phyloP scores from a whole-genome alignment of 805 yeast species.

The Kuraishia floccosa region DNA sequence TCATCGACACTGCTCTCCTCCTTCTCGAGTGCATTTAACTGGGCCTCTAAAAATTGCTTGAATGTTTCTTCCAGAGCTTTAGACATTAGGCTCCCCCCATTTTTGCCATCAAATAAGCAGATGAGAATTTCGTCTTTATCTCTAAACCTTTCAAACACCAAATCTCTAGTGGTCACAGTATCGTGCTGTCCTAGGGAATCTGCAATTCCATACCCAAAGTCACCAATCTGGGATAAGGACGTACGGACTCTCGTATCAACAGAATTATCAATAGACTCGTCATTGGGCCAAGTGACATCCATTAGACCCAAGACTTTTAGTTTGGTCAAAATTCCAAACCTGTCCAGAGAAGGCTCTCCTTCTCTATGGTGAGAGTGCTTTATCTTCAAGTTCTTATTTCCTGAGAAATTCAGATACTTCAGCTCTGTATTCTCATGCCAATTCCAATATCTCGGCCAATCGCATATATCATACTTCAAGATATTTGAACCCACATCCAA shows the following conservation, averaged over 20 bases:
- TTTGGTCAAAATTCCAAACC: slow-evolving; percentile 48
- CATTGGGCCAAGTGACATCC: slow-evolving; percentile 90
- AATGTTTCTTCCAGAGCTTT: slow-evolving; percentile 63
- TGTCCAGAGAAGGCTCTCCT: slow-evolving; percentile 42
- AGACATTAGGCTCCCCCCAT: slow-evolving; percentile 56
- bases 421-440: slow-evolving; percentile 81
- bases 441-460: slow-evolving; percentile 96
- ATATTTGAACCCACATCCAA: slow-evolving; percentile 89
- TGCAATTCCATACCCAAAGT: slow-evolving; percentile 82
- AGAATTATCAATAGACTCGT: slow-evolving; percentile 81
- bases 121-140: slow-evolving; percentile 76
- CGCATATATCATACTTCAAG: slow-evolving; percentile 83
- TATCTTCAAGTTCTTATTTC: slow-evolving; percentile 86
- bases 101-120: slow-evolving; percentile 79
- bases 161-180: slow-evolving; percentile 65
- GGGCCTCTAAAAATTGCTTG: too few species aligned
- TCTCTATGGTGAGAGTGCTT: slow-evolving; percentile 49
- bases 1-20: slow-evolving; percentile 36
- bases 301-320: slow-evolving; percentile 73
- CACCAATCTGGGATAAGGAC: slow-evolving; percentile 68
- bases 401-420: slow-evolving; percentile 79
- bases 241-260: slow-evolving; percentile 81
- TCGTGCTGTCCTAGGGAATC: slow-evolving; percentile 69
- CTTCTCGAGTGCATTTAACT: slow-evolving; percentile 50
- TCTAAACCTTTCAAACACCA: slow-evolving; percentile 77